Evolutionary conservation across 2,329 filamentous ascomycete species (phyloP).

Genomic region (Clarireedia homoeocarpa): DNA sequence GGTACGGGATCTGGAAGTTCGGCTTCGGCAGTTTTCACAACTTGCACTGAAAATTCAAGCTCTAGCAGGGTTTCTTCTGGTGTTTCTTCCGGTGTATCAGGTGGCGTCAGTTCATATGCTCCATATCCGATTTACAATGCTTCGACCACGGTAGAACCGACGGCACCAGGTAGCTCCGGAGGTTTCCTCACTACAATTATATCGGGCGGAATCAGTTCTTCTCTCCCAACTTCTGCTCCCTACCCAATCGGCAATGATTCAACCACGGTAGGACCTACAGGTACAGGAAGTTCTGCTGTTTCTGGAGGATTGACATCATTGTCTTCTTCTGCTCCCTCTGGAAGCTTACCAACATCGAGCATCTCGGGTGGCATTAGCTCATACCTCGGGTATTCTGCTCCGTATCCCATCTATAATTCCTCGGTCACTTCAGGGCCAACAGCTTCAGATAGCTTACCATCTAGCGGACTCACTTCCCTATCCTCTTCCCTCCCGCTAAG

Average conservation of each 20-base stretch:
- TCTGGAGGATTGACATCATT: background rate
- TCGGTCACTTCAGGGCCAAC: slow-evolving; percentile 7
- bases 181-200: background rate
- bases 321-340: background rate
- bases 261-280: slow-evolving; percentile 5
- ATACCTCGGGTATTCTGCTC: background rate
- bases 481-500: background rate
- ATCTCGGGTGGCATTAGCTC: background rate
- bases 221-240: slow-evolving; percentile 7
- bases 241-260: slow-evolving; percentile 11
- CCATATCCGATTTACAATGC: slow-evolving; percentile 4
- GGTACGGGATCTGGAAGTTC: background rate
- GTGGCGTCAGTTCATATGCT: background rate
- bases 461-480: background rate
- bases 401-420: slow-evolving; percentile 9
- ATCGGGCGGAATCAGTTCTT: slow-evolving; percentile 5
- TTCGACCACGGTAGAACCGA: slow-evolving; percentile 3
- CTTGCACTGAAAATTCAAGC: background rate
- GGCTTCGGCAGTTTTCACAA: background rate
- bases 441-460: slow-evolving; percentile 2
- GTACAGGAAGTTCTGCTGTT: background rate
- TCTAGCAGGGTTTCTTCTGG: background rate
- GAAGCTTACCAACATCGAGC: background rate
- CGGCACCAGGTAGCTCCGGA: background rate
- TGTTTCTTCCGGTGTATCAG: background rate